These are phyloP conservation scores for Musa acuminata DNA, from an alignment of 176 grass and related monocot genomes.

Conservation along the genomic window DNA sequence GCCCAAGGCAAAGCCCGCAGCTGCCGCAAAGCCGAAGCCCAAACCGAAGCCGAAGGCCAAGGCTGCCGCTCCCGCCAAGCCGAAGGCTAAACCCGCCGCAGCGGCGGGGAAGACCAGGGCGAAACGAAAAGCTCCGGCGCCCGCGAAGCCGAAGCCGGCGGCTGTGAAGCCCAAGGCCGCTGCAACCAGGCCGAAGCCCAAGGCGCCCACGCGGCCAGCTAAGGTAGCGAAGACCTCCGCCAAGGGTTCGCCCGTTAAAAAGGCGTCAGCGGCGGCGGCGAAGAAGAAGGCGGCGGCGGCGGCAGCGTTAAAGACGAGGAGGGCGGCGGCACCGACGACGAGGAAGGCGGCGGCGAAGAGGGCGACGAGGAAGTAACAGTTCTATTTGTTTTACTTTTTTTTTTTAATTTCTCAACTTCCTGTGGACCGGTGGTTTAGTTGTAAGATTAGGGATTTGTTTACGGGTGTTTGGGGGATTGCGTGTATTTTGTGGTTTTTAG, in stretches of 20 bases:
- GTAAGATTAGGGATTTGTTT: too few species aligned
- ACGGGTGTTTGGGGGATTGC: too few species aligned
- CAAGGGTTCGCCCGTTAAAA: conserved; percentile 22
- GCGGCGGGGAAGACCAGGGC: background rate
- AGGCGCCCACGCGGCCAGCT: background rate
- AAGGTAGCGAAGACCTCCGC: conserved; percentile 32
- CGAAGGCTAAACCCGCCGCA: conserved; percentile 6
- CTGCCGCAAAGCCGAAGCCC: background rate
- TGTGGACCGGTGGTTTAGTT: too few species aligned
- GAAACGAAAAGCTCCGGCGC: conserved; percentile 2
- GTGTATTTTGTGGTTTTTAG: too few species aligned
- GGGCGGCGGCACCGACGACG: background rate
- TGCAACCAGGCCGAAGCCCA: conserved; percentile 9
- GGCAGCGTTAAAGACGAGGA: conserved; percentile 22
- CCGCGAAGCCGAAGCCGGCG: conserved; percentile 28
- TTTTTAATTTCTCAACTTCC: background rate
- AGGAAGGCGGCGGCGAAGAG: conserved; percentile 35
- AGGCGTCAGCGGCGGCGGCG: conserved; percentile 4
- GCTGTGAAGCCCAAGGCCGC: conserved; percentile 30
- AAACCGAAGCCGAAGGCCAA: conserved; percentile 24
- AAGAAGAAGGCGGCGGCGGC: too few species aligned
- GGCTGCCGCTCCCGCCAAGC: conserved; percentile 7
- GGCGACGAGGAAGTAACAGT: conserved; percentile 45
- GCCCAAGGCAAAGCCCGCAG: background rate
- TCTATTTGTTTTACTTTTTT: background rate